Evolutionary conservation across 2,329 filamentous ascomycete species (phyloP).

Genomic region (Hymenoscyphus repandus): DNA sequence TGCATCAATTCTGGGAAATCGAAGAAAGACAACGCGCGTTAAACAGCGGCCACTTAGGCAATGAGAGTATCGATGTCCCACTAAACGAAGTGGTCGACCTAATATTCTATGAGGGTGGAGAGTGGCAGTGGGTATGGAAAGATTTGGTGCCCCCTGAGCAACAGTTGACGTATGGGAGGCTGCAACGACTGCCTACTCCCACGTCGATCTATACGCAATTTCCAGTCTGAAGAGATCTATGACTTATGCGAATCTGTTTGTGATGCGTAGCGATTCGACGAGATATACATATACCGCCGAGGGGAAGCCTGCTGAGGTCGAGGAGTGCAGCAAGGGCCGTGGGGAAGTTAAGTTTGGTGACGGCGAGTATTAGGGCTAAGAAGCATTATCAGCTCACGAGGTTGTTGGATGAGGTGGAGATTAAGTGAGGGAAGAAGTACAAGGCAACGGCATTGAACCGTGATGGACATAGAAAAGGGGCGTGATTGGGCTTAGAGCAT

Average conservation of each 20-base stretch:
- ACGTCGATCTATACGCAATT: neutral
- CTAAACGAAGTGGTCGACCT: constrained; percentile 16
- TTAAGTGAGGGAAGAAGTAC: no score
- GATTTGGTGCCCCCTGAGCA: neutral
- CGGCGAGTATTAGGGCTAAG: no score
- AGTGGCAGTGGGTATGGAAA: constrained; percentile 23
- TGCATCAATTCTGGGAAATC: constrained; percentile 23
- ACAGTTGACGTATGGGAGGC: neutral
- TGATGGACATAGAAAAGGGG: no score
- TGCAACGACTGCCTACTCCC: neutral
- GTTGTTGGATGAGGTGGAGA: no score
- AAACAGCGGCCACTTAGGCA: neutral
- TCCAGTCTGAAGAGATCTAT: neutral
- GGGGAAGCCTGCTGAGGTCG: no score
- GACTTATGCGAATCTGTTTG: neutral
- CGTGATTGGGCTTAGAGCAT: no score
- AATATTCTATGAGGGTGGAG: constrained; percentile 19
- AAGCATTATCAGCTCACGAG: no score
- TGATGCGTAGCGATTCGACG: neutral
- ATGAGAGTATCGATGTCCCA: constrained; percentile 2
- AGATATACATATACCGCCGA: neutral
- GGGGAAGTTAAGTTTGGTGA: no score
- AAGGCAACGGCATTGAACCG: no score
- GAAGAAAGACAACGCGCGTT: constrained; percentile 16
- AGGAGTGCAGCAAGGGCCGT: no score